These are phyloP conservation scores for Syzygium grande DNA, from an alignment of 345 rosid species.

Conservation along the genomic window DNA sequence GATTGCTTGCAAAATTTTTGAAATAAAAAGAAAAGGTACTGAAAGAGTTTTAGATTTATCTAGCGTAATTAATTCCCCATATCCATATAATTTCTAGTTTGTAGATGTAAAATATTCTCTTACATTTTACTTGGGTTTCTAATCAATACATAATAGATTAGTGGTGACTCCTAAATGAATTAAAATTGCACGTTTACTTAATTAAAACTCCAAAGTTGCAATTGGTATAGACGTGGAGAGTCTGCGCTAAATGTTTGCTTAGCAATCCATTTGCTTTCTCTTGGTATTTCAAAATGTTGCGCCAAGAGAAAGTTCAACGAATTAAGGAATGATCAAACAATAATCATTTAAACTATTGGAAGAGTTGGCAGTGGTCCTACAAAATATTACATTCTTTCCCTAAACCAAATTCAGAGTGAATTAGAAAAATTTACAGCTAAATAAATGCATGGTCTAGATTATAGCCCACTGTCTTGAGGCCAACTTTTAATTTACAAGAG, in stretches of 20 bases:
- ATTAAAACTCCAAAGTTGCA: neutral
- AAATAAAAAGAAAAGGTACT: neutral
- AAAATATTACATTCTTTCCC: neutral
- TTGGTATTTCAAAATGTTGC: neutral
- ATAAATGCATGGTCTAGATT: neutral
- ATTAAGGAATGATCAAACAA: neutral
- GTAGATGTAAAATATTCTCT: neutral
- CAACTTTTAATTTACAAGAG: conserved; percentile 5
- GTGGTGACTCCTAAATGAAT: rapidly evolving
- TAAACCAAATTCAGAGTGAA: neutral
- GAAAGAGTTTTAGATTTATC: rapidly evolving
- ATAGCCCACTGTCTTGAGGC: neutral
- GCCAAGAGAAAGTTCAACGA: neutral
- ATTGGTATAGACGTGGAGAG: rapidly evolving
- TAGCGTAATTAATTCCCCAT: rapidly evolving
- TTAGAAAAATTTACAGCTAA: neutral
- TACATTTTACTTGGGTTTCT: neutral
- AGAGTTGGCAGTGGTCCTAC: neutral
- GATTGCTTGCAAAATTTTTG: neutral
- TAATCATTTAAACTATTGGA: neutral
- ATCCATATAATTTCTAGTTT: neutral
- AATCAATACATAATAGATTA: neutral
- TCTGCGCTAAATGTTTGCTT: neutral
- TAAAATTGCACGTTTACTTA: neutral
- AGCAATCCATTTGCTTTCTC: neutral